These are phyloP conservation scores for Baffinella frigidus DNA, from an alignment of 208 protist genomes.

Conservation along the genomic window DNA sequence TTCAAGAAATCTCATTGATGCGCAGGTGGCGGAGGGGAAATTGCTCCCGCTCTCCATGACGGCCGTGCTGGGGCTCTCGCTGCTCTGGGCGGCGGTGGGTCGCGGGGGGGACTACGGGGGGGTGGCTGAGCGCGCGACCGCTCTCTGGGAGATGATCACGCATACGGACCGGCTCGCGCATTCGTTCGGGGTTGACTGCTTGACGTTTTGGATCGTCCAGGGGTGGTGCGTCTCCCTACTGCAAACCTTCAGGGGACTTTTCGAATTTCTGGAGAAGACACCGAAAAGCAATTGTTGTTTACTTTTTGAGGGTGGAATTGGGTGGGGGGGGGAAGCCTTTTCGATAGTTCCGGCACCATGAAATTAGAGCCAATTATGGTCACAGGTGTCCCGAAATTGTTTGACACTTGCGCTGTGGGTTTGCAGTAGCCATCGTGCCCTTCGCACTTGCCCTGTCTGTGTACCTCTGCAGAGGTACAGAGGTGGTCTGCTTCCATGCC, in stretches of 20 bases:
- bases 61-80: background rate
- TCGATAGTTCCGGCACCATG: background rate
- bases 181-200: constrained; percentile 42
- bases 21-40: background rate
- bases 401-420: too few relatives aligned
- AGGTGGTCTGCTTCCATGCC: too few relatives aligned
- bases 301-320: background rate
- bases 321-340: background rate
- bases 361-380: background rate
- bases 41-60: background rate
- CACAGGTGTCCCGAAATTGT: too few relatives aligned
- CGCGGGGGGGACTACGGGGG: constrained; percentile 14
- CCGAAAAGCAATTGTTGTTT: background rate
- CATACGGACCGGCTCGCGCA: constrained; percentile 39
- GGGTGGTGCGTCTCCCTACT: background rate
- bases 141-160: background rate
- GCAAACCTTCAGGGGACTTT: too few relatives aligned
- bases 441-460: too few relatives aligned
- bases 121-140: background rate
- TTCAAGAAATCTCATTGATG: too few relatives aligned
- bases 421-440: too few relatives aligned
- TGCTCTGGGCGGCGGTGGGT: constrained; percentile 20
- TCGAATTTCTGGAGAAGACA: too few relatives aligned
- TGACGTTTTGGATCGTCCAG: constrained; percentile 37
- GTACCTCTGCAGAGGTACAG: too few relatives aligned